Conservation (phyloP, 345 rosid species). For the Murraya paniculata region DNA sequence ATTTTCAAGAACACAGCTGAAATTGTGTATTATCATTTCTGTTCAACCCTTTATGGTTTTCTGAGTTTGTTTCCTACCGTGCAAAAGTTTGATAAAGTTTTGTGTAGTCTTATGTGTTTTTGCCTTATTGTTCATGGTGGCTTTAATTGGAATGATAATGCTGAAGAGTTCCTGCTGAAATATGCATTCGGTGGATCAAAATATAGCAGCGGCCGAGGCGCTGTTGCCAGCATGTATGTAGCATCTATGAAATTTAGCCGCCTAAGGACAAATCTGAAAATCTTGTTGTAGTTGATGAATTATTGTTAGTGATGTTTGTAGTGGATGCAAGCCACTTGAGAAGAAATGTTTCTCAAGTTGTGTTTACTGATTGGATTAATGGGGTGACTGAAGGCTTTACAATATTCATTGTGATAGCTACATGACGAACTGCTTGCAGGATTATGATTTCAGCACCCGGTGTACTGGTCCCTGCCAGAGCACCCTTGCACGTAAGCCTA, state of each 20-base stretch:
- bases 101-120: neutral
- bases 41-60: too few relatives aligned
- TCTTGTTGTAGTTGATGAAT: neutral
- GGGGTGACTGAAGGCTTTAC: neutral
- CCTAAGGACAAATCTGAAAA: too few relatives aligned
- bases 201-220: too few relatives aligned
- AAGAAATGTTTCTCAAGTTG: neutral
- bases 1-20: neutral
- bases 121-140: neutral
- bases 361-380: slow-evolving; percentile 1
- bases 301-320: neutral
- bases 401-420: neutral
- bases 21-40: neutral
- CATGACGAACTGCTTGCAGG: neutral
- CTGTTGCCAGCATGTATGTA: neutral
- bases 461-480: neutral
- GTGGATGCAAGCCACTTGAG: neutral
- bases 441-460: neutral
- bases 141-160: neutral
- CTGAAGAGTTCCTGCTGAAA: neutral
- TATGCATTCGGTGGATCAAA: neutral
- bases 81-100: neutral
- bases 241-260: neutral
- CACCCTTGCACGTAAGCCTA: neutral
- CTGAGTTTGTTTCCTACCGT: neutral